Base-by-base conservation (phyloP, 2,329 filamentous ascomycete genomes). In the Penicillium capsulatum region DNA sequence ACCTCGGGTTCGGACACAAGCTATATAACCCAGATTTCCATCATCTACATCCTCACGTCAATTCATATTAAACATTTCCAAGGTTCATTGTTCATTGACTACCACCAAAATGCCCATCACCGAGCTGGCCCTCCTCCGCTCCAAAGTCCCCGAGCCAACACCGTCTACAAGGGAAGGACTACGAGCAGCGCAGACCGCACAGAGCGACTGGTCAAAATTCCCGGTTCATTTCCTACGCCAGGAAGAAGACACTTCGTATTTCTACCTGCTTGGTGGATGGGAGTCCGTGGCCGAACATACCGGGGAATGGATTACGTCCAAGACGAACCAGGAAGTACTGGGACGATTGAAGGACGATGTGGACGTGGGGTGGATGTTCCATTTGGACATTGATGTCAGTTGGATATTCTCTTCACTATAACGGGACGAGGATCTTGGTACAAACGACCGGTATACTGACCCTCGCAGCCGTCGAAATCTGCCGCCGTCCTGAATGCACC, bases 211-310 rank as follows among this genome's bases (percentile, higher is more conserved):
- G 38, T 68, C 69, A 0, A 51, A 54, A 1, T 58, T 62, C 16
- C 44, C 54, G 0, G 69, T 71, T 30, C 55, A 62, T 38, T 66
- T 64, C 47, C 60, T 67, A 26, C 61, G 65, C 15, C 69, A 73
- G 35, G 31, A 67, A n/a, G 67, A 75, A 38, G 66, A 74, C 42
- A 64, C 67, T 0, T 49, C 56, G 0, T 51, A 55, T 8, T 51
- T 70, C 14, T 74, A 72, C 51, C 60, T 75, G 9, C 34, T 74
- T 6, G 71, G 70, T 7, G 64, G 63, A 42, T 75, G 71, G 72
- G 56, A 63, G 2, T 71, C 66, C 3, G 50, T 69, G 3, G 55
- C 54, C 1, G 59, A 65, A 36, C 72, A 75, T 36, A 53, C 63
- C 39, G 52, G 64, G 2, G 54, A 62, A 1, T 74, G 71, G 58